phyloP scores from a whole-genome alignment of 2,329 filamentous ascomycete genomes.

The Diaporthe caulivora region DNA sequence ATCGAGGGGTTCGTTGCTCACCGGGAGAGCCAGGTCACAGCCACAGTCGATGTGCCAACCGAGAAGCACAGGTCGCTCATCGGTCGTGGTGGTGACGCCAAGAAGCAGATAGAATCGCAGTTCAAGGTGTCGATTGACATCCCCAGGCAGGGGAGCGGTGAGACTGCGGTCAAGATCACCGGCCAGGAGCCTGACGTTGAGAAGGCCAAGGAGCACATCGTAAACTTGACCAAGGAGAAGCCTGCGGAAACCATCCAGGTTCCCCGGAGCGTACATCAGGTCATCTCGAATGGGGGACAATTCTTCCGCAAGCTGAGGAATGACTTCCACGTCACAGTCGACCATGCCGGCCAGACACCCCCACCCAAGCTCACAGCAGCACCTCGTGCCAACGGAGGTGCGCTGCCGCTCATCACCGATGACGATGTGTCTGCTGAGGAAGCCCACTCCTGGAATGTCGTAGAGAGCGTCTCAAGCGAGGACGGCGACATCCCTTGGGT shows the following conservation, averaged over 20 bases:
- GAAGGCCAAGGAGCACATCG: slow-evolving; percentile 88
- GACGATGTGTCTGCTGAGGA: slow-evolving; percentile 75
- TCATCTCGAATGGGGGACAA: slow-evolving; percentile 81
- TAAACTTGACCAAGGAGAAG: slow-evolving; percentile 83
- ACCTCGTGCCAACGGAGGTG: slow-evolving; percentile 68
- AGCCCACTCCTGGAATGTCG: slow-evolving; percentile 85
- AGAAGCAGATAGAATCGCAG: slow-evolving; percentile 85
- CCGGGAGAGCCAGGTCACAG: slow-evolving; percentile 84
- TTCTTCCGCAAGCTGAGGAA: slow-evolving; percentile 93
- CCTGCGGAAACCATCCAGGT: slow-evolving; percentile 90
- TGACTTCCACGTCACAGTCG: slow-evolving; percentile 89
- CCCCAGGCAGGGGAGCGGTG: slow-evolving; percentile 86
- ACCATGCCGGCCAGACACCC: slow-evolving; percentile 85
- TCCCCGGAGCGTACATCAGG: slow-evolving; percentile 85
- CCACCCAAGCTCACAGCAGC: slow-evolving; percentile 76
- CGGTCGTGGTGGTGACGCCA: slow-evolving; percentile 88
- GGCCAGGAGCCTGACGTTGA: slow-evolving; percentile 84
- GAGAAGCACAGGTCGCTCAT: slow-evolving; percentile 94
- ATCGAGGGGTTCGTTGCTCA: slow-evolving; percentile 87
- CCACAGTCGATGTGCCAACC: slow-evolving; percentile 83
- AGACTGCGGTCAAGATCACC: slow-evolving; percentile 87
- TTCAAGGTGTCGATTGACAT: slow-evolving; percentile 92
- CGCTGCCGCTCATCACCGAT: slow-evolving; percentile 93
- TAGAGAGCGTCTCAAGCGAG: slow-evolving; percentile 72
- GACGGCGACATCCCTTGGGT: slow-evolving; percentile 89